Percentiles rank a stretch among this genome's conserved stretches.
Conservation (phyloP, 2,329 filamentous ascomycete species). For the Pseudocercospora vitis region DNA sequence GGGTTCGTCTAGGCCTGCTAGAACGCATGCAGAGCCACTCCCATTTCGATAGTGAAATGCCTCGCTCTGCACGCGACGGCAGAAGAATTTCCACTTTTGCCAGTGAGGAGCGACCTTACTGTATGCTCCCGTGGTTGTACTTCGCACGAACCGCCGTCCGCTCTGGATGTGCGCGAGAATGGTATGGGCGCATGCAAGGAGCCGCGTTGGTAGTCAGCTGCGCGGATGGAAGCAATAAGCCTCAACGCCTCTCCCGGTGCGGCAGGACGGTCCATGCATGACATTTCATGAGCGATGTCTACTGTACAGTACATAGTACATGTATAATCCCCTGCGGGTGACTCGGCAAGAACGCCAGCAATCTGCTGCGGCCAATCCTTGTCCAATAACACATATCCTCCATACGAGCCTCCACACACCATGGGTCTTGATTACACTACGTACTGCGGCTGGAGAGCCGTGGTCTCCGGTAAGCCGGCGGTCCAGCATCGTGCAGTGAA, state of each 20-base stretch:
- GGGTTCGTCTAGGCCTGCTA: not conserved
- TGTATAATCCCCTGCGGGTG: not conserved
- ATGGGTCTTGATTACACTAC: too few species aligned
- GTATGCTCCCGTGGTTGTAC: not conserved
- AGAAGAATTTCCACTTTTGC: not conserved
- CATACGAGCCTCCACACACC: not conserved
- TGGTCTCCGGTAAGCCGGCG: too few species aligned
- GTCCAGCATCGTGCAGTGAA: not conserved
- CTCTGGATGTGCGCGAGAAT: not conserved
- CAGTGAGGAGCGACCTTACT: not conserved
- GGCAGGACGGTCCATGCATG: not conserved
- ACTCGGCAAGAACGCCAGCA: not conserved
- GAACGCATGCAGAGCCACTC: not conserved
- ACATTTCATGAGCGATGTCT: not conserved
- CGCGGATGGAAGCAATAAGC: not conserved
- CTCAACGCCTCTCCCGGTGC: not conserved
- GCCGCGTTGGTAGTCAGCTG: not conserved
- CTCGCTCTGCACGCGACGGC: not conserved
- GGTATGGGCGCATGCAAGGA: not conserved
- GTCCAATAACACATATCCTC: not conserved
- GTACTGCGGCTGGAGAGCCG: too few species aligned
- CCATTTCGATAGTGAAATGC: slow-evolving; percentile 1
- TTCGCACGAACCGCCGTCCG: not conserved
- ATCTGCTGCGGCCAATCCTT: not conserved
- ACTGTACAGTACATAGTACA: too few species aligned